Evolutionary conservation across 1,284 basidiomycete species (phyloP), one percentile per base, ranked within the genome.

Genomic region (Waitea zeae): DNA sequence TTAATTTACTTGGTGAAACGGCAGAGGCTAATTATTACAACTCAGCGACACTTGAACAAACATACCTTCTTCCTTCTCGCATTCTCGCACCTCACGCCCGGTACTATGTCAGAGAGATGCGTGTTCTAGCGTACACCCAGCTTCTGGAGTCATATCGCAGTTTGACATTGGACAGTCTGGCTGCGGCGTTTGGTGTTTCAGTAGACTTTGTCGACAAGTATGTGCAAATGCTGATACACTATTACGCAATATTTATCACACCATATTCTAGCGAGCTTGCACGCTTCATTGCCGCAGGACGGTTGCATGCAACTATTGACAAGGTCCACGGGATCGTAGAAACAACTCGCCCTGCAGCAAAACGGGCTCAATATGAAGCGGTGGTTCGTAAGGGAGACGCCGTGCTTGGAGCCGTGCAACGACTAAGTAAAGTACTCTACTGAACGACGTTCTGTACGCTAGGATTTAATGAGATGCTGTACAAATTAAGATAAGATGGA

Each of bases 71-170:
- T 14, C 80, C 89, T 7, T 93, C 86, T 12, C 80, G 87, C 17
- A 59, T 90, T 31, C 70, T 97, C 30, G 69, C 78, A 4, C 81
- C 81, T 0, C 95, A 98, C 50, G 71, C 88, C 1, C 72, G 86
- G 3, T 96, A 67, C 63, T 97, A 95, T 53, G 72, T 93, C 14
- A 78, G 92, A 34, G 95, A 97, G 56, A 92, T 97, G 84, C 78
- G 93, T 30, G 92, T 98, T 47, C 77, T 88, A 31, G 90, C 92
- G 2, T 98, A 97, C 58, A 62, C 70, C 22, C 93, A 97, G 51
- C 65, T 97, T 2, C 64, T 98, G 12, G 90, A 97, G 54, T 81
- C 74, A 12, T 98, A 98, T 55, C 70, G 82, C 33, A 86, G 79
- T 41, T 65, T 98, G 26, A 96, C 92, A 1, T 59, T 98, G 27